Evolutionary conservation across 1,284 basidiomycete genomes (phyloP), one percentile per base, ranked within the genome.

Genomic region (Amylostereum areolatum): DNA sequence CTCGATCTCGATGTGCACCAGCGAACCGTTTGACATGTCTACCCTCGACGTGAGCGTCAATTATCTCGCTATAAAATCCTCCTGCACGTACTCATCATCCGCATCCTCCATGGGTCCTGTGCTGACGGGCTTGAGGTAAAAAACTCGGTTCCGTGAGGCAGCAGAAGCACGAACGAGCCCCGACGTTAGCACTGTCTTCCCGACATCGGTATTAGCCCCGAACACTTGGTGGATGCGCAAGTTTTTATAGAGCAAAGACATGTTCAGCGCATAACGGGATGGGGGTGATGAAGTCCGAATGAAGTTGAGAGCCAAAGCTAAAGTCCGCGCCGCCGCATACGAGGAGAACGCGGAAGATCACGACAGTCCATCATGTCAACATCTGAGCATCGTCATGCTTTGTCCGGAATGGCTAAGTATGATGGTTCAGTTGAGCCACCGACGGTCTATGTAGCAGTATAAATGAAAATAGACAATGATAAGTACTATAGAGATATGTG

Each of bases 121-220:
- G 62, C 91, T 94, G 54, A 96, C 83, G 0, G 93, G 94, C 63
- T 97, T 97, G 53, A 97, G 71, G 62, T 97, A 97, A 59, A 83
- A 87, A 0, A 89, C 85, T 34, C 64, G 61, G 12, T 70, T 72
- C 37, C 72, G 67, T 29, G 61, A 67, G 0, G 66, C 62, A 1
- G 83, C 83, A 25, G 89, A 89, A 0, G 90, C 84, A 32, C 88
- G 77, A 41, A 84, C 79, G 31, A 97, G 80, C 2, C 90, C 91
- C 3, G 92, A 81, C 0, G 90, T 88, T 48, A 97, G 72, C 52
- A 97, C 74, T 0, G 93, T 96, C 71, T 97, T 97, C 29, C 94
- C 94, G 42, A 97, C 92, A 66, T 92, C 84, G 2, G 92, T 95
- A 66, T 92, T 92, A 4, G 90, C 88, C 44, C 94, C 94, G 62